A percentile compares a stretch with the other conserved stretches of the same genome.
Evolutionary conservation across 23 red algal genomes (phyloP).

Genomic region (Agarophyton chilense): DNA sequence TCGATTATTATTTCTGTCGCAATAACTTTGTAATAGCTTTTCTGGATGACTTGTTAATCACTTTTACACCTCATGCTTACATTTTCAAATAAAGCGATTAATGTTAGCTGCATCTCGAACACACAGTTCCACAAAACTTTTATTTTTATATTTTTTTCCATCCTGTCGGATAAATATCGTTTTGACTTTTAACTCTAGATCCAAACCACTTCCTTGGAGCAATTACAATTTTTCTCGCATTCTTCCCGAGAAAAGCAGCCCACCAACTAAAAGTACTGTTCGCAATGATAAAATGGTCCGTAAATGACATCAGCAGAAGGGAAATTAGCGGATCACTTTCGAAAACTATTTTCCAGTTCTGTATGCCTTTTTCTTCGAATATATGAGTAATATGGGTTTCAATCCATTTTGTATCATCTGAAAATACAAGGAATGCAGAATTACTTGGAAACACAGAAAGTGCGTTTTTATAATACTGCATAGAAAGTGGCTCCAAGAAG

Average conservation of each 20-base stretch:
- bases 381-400: background rate
- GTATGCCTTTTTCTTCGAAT: background rate
- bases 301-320: constrained; percentile 9
- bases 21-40: too few relatives aligned
- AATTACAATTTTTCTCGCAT: background rate
- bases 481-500: constrained; percentile 1
- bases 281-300: constrained; percentile 31
- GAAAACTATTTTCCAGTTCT: background rate
- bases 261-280: constrained; percentile 53
- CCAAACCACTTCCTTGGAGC: constrained; percentile 35
- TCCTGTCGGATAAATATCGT: background rate
- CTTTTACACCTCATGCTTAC: too few relatives aligned
- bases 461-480: background rate
- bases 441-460: background rate
- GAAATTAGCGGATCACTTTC: background rate
- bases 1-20: too few relatives aligned
- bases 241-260: constrained; percentile 9
- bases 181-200: background rate
- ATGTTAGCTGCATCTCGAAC: too few relatives aligned
- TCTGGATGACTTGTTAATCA: too few relatives aligned
- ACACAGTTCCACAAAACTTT: too few relatives aligned
- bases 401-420: constrained; percentile 20
- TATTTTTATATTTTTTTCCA: constrained; percentile 3
- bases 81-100: too few relatives aligned
- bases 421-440: background rate